Evolutionary conservation across 768 basidiomycete species (phyloP).

Genomic region (Xanthoconium stramineum): DNA sequence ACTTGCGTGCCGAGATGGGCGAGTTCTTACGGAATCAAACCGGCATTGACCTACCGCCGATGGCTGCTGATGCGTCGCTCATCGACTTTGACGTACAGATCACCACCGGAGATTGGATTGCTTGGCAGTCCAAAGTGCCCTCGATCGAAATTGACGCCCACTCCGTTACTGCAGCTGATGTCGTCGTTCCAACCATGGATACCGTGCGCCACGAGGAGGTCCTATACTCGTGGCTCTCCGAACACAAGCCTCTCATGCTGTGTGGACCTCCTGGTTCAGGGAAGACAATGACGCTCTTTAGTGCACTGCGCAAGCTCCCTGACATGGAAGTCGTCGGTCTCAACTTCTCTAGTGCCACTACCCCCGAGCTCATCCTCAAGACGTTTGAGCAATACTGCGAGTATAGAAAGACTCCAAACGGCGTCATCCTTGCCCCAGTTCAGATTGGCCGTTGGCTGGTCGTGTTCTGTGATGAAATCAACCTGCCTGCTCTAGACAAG

Average conservation of each 20-base stretch:
- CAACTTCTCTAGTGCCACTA: slow-evolving; percentile 98
- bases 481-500: slow-evolving; percentile 93
- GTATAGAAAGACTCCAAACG: slow-evolving; percentile 96
- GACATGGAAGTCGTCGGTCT: slow-evolving; percentile 99
- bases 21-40: slow-evolving; percentile 82
- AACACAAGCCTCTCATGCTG: slow-evolving; percentile 97
- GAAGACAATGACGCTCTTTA: slow-evolving; percentile 99
- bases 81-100: slow-evolving; percentile 96
- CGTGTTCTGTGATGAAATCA: slow-evolving; percentile 99
- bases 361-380: slow-evolving; percentile 96
- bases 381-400: slow-evolving; percentile 99
- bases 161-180: slow-evolving; percentile 90
- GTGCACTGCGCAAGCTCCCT: slow-evolving; percentile 92
- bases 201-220: slow-evolving; percentile 99
- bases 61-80: slow-evolving; percentile 74
- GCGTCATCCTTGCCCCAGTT: slow-evolving; percentile 89
- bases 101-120: slow-evolving; percentile 77
- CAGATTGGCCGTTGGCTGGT: slow-evolving; percentile 98
- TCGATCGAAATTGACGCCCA: slow-evolving; percentile 97
- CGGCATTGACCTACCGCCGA: slow-evolving; percentile 83
- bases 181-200: slow-evolving; percentile 97
- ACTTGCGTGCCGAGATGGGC: slow-evolving; percentile 85
- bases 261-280: slow-evolving; percentile 99
- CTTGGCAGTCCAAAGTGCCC: slow-evolving; percentile 92
- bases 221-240: slow-evolving; percentile 96